phyloP scores from a whole-genome alignment of 2,329 filamentous ascomycete species.

The Botrytis fragariae region DNA sequence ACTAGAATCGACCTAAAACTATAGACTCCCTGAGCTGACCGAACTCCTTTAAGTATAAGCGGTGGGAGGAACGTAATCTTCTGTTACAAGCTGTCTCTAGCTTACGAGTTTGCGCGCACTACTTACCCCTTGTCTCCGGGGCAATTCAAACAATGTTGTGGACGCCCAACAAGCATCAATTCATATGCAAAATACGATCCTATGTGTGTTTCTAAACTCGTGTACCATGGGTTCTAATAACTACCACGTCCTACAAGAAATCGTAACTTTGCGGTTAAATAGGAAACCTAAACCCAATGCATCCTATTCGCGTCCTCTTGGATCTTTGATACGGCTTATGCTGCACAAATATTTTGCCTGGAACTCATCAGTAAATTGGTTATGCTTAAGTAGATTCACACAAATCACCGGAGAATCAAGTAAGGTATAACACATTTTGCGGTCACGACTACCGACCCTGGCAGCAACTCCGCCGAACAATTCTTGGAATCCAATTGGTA shows the following conservation, averaged over 20 bases:
- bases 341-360: background rate
- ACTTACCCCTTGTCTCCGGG: background rate
- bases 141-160: background rate
- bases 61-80: background rate
- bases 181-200: rapidly evolving
- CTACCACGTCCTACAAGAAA: background rate
- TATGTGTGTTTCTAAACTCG: background rate
- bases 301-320: background rate
- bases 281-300: background rate
- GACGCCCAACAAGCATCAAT: rapidly evolving
- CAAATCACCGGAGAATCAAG: background rate
- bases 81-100: rapidly evolving
- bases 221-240: background rate
- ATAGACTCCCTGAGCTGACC: background rate
- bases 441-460: background rate
- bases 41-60: background rate
- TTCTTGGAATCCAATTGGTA: background rate
- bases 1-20: background rate
- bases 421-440: background rate
- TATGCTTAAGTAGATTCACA: background rate
- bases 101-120: background rate
- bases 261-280: background rate
- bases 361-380: background rate
- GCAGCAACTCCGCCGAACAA: background rate
- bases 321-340: background rate